Percentiles rank a stretch among this genome's conserved stretches.
Evolutionary conservation across 2,329 filamentous ascomycete species (phyloP).

Genomic region (Neofusicoccum parvum): DNA sequence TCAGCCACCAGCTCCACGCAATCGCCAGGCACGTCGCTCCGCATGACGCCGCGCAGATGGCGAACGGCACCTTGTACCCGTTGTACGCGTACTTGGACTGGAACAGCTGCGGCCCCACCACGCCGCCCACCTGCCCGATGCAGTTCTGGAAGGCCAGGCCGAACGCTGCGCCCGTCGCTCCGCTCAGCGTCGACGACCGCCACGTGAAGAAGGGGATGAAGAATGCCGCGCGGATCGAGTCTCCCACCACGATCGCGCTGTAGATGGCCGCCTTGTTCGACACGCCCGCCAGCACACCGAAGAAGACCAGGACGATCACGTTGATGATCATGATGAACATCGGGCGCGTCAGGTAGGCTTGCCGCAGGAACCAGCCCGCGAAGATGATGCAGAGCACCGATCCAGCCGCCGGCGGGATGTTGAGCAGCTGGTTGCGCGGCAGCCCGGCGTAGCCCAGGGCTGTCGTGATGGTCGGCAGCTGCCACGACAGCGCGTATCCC

Average conservation of each 20-base stretch:
- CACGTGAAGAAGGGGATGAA: constrained; percentile 52
- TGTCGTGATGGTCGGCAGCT: constrained; percentile 37
- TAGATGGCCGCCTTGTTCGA: constrained; percentile 46
- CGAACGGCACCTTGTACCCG: constrained; percentile 43
- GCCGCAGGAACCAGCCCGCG: constrained; percentile 44
- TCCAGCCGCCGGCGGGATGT: constrained; percentile 35
- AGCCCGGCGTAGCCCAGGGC: constrained; percentile 42
- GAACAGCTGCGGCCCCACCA: constrained; percentile 50
- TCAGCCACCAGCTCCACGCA: constrained; percentile 47
- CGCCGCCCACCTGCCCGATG: constrained; percentile 50
- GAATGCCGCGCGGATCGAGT: constrained; percentile 46
- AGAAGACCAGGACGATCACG: constrained; percentile 46
- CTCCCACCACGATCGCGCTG: constrained; percentile 48
- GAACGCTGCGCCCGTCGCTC: constrained; percentile 50
- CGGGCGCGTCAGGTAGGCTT: constrained; percentile 46
- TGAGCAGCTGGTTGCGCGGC: too few relatives aligned
- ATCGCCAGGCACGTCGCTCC: constrained; percentile 41
- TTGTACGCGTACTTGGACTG: constrained; percentile 47
- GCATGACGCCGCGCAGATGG: constrained; percentile 34
- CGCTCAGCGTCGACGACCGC: constrained; percentile 46
- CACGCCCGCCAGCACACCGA: constrained; percentile 47
- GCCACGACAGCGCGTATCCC: too few relatives aligned
- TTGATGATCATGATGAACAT: constrained; percentile 47
- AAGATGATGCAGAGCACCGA: constrained; percentile 45
- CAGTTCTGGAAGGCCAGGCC: constrained; percentile 48